Base-by-base conservation (phyloP, 768 basidiomycete genomes). In the Cubamyces lactineus region DNA sequence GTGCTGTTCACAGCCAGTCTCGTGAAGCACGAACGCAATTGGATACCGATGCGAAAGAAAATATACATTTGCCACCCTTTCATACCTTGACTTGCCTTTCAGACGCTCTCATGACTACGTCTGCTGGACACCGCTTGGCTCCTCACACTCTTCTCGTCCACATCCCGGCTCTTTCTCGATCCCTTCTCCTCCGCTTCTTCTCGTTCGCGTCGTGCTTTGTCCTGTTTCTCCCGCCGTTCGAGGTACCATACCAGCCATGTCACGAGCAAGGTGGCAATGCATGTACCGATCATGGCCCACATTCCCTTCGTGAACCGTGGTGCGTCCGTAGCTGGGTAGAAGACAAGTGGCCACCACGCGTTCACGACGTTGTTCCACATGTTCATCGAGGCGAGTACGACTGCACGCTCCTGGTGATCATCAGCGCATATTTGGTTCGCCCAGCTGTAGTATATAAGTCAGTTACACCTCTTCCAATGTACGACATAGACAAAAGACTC, bases 321-420 rank as follows among this genome's bases (percentile, higher is more conserved):
- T 5, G 87, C 88, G 53, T 89, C 85, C 24, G 86, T 86, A 5
- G 88, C 87, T n/a, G 84, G 85, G 72, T 89, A 90, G 70, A 88
- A 85, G 21, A 90, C 79, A 8, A 88, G 77, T 47, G 86, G 80
- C 86, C 86, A 88, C 86, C 85, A 87, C 0, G 86, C 85, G 67
- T 87, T 87, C 47, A 88, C 71, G 38, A 78, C 83, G 68, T 87
- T 88, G 74, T 84, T 86, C 81, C 86, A 87, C 84, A 87, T 85
- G 72, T 91, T 91, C 90, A 92, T 91, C 6, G 84, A 86, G 24
- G 86, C 88, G 16, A 92, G 78, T 3, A 91, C 87, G 42, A 91
- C 76, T 5, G 79, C 83, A 46, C 89, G 82, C 67, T 89, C 86
- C 70, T 86, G 84, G 67, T 86, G 79, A 72, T 92, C 87, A 65